Evolutionary conservation across 345 rosid genomes (phyloP).

Genomic region (Murraya paniculata): DNA sequence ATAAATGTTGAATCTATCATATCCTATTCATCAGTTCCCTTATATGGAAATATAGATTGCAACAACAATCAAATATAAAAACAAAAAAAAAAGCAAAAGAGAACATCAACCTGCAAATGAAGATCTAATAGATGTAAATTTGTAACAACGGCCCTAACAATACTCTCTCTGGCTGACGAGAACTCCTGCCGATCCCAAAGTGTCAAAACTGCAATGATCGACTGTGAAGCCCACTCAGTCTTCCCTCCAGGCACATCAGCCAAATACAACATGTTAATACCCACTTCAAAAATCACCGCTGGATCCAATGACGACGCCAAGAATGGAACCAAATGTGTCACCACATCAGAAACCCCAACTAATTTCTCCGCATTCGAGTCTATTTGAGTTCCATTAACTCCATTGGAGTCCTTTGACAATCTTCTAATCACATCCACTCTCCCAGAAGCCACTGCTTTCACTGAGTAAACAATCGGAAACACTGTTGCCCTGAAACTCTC

Average conservation of each 20-base stretch:
- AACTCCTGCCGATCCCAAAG: conserved; percentile 99
- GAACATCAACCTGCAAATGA: conserved; percentile 78
- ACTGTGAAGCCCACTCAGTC: conserved; percentile 98
- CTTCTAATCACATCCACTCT: conserved; percentile 67
- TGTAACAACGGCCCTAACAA: conserved; percentile 92
- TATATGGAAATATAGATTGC: background rate
- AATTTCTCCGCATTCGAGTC: conserved; percentile 83
- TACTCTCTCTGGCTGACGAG: conserved; percentile 96
- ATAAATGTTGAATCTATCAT: background rate
- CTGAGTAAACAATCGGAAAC: conserved; percentile 80
- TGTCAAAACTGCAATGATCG: conserved; percentile 87
- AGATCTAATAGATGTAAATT: conserved; percentile 92
- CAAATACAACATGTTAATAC: conserved; percentile 87
- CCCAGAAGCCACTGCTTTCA: conserved; percentile 91
- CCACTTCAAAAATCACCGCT: conserved; percentile 91
- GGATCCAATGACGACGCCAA: conserved; percentile 94
- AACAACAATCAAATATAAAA: background rate
- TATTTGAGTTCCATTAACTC: conserved; percentile 37
- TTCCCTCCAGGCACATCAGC: conserved; percentile 99
- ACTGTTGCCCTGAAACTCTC: conserved; percentile 87
- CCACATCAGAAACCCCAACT: conserved; percentile 84
- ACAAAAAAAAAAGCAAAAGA: background rate
- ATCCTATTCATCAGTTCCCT: background rate
- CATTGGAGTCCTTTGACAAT: conserved; percentile 58
- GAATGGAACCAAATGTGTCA: conserved; percentile 86